These are phyloP conservation scores for Moricandia moricandioides DNA, from an alignment of 345 rosid species.

Conservation along the genomic window DNA sequence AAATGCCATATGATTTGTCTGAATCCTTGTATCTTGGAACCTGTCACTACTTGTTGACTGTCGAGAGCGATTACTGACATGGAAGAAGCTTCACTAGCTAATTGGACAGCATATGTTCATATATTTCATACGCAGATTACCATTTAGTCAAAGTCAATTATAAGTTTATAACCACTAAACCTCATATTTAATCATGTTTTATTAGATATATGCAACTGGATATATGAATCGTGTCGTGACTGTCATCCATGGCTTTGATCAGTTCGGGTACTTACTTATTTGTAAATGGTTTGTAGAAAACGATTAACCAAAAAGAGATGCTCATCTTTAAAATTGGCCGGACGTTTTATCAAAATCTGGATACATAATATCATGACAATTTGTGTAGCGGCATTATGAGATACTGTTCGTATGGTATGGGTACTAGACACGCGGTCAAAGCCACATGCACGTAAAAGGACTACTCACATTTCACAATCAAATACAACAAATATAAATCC, in stretches of 20 bases:
- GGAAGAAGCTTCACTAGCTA: neutral
- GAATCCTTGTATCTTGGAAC: neutral
- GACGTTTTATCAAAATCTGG: neutral
- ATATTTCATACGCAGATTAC: neutral
- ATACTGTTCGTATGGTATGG: neutral
- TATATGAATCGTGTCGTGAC: neutral
- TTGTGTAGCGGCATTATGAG: neutral
- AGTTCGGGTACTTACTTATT: neutral
- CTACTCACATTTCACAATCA: neutral
- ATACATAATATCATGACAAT: neutral
- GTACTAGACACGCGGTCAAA: neutral
- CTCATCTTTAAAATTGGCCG: neutral
- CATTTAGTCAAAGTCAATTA: neutral
- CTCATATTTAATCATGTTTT: neutral
- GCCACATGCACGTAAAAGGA: slow-evolving; percentile 16
- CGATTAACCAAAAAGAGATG: neutral
- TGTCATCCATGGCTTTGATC: neutral
- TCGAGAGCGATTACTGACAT: neutral
- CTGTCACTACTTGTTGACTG: neutral
- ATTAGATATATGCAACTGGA: neutral
- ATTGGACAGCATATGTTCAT: slow-evolving; percentile 12
- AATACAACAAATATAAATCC: neutral
- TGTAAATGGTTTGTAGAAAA: neutral
- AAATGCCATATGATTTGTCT: too few relatives aligned
- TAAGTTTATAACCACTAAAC: neutral